These are phyloP conservation scores for Didymosphaeria variabile DNA, from an alignment of 2,329 filamentous ascomycete genomes.

Conservation along the genomic window DNA sequence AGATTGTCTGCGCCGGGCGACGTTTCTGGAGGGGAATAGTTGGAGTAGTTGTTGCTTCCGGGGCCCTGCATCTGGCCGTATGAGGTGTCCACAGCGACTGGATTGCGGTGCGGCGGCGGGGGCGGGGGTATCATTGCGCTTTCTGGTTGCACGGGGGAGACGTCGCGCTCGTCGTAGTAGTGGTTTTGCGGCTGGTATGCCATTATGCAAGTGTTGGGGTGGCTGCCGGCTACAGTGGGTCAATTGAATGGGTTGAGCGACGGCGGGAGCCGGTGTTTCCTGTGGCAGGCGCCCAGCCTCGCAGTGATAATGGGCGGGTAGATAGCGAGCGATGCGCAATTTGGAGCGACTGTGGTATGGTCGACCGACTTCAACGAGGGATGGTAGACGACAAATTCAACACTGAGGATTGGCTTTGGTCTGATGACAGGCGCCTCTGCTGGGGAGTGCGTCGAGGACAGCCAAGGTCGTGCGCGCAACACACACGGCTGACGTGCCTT, in stretches of 20 bases:
- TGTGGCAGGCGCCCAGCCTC: constrained; percentile 7
- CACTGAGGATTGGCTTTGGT: neutral
- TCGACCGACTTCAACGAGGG: neutral
- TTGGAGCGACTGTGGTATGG: neutral
- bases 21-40: constrained; percentile 47
- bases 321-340: neutral
- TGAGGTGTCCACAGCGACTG: constrained; percentile 35
- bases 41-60: constrained; percentile 41
- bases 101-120: constrained; percentile 44
- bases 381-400: neutral
- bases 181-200: constrained; percentile 34
- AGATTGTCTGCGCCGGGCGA: constrained; percentile 75
- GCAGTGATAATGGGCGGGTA: neutral
- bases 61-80: constrained; percentile 34
- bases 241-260: neutral
- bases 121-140: constrained; percentile 42
- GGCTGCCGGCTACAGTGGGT: constrained; percentile 2
- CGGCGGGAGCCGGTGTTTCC: constrained; percentile 7
- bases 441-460: neutral
- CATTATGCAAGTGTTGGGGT: constrained; percentile 23
- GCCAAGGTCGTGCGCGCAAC: neutral
- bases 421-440: constrained; percentile 4
- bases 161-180: constrained; percentile 28
- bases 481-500: neutral
- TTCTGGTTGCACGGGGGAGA: constrained; percentile 33